Percentiles rank a stretch among this genome's conserved stretches.
Evolutionary conservation across 192 early-diverging fungal species (phyloP).

Genomic region (Diversispora eburnea): DNA sequence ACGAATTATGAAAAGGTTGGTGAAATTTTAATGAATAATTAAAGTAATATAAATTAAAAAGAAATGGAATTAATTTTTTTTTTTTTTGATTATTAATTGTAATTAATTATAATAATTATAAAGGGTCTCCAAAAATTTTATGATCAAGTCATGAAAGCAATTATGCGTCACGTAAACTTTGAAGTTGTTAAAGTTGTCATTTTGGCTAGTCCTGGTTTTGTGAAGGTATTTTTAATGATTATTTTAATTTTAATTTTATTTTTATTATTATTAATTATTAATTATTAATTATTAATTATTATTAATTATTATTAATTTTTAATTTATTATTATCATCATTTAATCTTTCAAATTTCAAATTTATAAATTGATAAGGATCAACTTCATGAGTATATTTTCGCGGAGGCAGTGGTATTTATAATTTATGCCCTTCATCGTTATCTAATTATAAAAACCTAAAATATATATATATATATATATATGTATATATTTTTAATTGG

Average conservation of each 20-base stretch:
- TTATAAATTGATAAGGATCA: conserved; percentile 61
- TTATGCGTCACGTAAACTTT: conserved; percentile 88
- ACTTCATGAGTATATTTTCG: conserved; percentile 82
- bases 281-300: too few relatives aligned
- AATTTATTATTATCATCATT: not conserved
- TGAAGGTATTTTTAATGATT: conserved; percentile 56
- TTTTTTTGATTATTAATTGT: too few relatives aligned
- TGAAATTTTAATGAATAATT: too few relatives aligned
- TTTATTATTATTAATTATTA: too few relatives aligned
- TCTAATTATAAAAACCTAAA: not conserved
- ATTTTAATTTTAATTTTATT: conserved; percentile 24
- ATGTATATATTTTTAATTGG: not conserved
- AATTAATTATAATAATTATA: not conserved
- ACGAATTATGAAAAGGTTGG: conserved; percentile 81
- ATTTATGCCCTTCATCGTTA: not conserved
- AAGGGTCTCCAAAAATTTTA: conserved; percentile 79
- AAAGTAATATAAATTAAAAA: not conserved
- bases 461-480: not conserved
- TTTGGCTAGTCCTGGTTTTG: conserved; percentile 94
- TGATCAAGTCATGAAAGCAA: conserved; percentile 85
- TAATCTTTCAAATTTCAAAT: not conserved
- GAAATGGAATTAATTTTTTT: not conserved
- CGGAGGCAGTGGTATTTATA: conserved; percentile 63
- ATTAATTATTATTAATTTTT: too few relatives aligned
- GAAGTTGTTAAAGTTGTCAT: conserved; percentile 93